Evolutionary conservation across 176 grass and related monocot species (phyloP).

Genomic region (Lolium multiflorum): DNA sequence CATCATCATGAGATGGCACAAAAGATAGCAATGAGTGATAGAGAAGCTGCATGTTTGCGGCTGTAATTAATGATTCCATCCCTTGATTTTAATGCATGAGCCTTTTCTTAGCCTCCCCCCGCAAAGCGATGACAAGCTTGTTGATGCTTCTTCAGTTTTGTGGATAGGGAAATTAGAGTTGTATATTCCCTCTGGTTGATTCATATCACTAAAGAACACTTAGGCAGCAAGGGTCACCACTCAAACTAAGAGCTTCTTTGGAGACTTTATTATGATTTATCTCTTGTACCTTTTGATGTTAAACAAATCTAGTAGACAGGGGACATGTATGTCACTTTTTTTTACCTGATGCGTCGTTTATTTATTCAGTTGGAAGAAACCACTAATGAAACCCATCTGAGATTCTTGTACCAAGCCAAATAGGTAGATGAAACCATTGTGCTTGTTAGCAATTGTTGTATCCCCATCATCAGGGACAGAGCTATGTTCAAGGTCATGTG

Average conservation of each 20-base stretch:
- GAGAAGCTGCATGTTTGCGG: background rate
- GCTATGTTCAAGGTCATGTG: no score
- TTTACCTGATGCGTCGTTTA: background rate
- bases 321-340: background rate
- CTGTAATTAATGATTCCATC: background rate
- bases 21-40: background rate
- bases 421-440: background rate
- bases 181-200: background rate
- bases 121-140: background rate
- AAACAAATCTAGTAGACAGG: background rate
- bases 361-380: slow-evolving; percentile 1
- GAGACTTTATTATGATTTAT: background rate
- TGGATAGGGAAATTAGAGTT: background rate
- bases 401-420: background rate
- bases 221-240: background rate
- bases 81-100: background rate
- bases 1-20: background rate
- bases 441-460: background rate
- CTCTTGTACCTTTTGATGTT: background rate
- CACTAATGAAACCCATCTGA: background rate
- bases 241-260: background rate
- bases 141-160: background rate
- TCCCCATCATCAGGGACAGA: no score
- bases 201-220: background rate
- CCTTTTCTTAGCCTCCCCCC: background rate